These are phyloP conservation scores for Penicillium antarcticum DNA, from an alignment of 495 filamentous ascomycete genomes.

Conservation along the genomic window DNA sequence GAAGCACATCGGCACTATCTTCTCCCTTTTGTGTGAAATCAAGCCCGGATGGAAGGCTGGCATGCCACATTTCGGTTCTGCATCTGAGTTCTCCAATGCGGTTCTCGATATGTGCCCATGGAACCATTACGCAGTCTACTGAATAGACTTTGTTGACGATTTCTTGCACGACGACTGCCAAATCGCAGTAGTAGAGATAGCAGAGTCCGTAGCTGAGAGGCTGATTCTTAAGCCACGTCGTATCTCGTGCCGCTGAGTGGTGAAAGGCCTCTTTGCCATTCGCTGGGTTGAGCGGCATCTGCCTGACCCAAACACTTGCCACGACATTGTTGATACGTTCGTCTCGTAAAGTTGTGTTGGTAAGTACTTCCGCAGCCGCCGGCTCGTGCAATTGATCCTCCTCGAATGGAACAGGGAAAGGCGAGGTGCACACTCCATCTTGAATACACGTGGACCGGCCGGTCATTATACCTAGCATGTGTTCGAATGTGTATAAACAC, in stretches of 20 bases:
- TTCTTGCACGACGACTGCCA: slow-evolving; percentile 52
- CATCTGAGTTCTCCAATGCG: slow-evolving; percentile 50
- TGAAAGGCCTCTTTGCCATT: slow-evolving; percentile 25
- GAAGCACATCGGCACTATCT: slow-evolving; percentile 29
- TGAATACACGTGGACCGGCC: slow-evolving; percentile 61
- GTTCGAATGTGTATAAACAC: slow-evolving; percentile 60
- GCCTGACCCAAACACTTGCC: slow-evolving; percentile 35
- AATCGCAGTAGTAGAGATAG: slow-evolving; percentile 48
- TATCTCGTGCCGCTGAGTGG: slow-evolving; percentile 20
- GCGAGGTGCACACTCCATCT: slow-evolving; percentile 56
- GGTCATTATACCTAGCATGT: slow-evolving; percentile 58
- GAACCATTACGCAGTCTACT: slow-evolving; percentile 46
- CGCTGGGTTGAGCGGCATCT: slow-evolving; percentile 35
- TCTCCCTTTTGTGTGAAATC: slow-evolving; percentile 44
- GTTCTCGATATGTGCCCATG: slow-evolving; percentile 59
- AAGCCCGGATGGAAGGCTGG: slow-evolving; percentile 47
- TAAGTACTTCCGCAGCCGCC: slow-evolving; percentile 27
- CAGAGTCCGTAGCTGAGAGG: slow-evolving; percentile 39
- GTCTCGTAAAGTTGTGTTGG: slow-evolving; percentile 30
- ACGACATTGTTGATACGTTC: slow-evolving; percentile 34
- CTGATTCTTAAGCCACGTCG: slow-evolving; percentile 29
- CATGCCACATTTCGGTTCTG: slow-evolving; percentile 53
- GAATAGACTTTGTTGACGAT: slow-evolving; percentile 58
- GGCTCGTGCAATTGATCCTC: slow-evolving; percentile 47
- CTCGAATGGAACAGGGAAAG: slow-evolving; percentile 57